These are phyloP conservation scores for Mucor irregularis DNA, from an alignment of 371 early-diverging fungal species.

Conservation along the genomic window DNA sequence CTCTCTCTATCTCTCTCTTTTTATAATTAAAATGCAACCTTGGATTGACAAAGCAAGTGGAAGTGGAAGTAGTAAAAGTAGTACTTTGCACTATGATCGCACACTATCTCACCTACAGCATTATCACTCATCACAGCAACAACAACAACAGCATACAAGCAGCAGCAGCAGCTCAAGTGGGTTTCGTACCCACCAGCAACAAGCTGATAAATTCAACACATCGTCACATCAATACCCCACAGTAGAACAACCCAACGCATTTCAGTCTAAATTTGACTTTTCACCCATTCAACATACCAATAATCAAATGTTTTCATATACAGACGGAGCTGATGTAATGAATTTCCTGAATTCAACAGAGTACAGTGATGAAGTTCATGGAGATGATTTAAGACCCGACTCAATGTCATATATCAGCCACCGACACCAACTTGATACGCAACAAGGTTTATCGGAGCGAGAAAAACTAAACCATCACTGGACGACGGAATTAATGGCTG, in stretches of 20 bases:
- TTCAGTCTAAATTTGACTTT: neutral
- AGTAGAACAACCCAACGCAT: neutral
- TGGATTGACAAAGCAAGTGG: conserved; percentile 21
- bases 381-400: conserved; percentile 31
- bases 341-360: conserved; percentile 28
- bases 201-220: neutral
- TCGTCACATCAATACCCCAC: neutral
- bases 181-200: conserved; percentile 9
- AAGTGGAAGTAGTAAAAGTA: neutral
- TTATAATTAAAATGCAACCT: conserved; percentile 16
- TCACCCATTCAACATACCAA: neutral
- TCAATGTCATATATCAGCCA: conserved; percentile 27
- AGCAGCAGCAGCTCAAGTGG: neutral
- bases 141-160: neutral
- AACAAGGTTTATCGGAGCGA: conserved; percentile 33
- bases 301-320: neutral
- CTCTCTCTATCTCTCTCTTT: neutral
- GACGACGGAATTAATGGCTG: conserved; percentile 17
- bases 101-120: conserved; percentile 10
- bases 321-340: conserved; percentile 35
- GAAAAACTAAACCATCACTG: conserved; percentile 11
- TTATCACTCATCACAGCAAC: neutral
- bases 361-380: conserved; percentile 35
- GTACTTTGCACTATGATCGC: conserved; percentile 16
- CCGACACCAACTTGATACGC: conserved; percentile 38